Conservation (phyloP, 2,329 filamentous ascomycete species). For the Microdochium nivale region DNA sequence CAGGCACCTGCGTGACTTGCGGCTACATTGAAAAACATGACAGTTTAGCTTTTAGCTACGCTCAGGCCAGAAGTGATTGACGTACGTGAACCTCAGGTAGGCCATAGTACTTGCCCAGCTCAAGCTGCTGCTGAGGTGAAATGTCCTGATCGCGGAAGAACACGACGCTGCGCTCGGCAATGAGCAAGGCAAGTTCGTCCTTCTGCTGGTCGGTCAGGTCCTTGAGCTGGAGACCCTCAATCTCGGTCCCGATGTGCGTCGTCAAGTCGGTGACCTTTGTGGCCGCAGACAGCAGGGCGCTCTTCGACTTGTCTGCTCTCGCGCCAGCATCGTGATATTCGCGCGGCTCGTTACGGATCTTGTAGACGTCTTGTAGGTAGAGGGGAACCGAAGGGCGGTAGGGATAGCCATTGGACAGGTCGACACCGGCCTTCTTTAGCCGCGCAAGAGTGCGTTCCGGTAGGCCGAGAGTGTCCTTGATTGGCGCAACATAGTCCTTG, state of each 20-base stretch:
- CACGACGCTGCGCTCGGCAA: constrained; percentile 57
- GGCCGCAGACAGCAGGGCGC: constrained; percentile 48
- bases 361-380: constrained; percentile 61
- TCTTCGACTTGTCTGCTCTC: constrained; percentile 58
- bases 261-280: constrained; percentile 56
- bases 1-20: constrained; percentile 63
- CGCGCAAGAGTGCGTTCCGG: constrained; percentile 48
- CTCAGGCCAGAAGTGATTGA: constrained; percentile 1
- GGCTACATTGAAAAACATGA: constrained; percentile 32
- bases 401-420: constrained; percentile 62
- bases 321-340: constrained; percentile 51
- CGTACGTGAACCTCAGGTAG: constrained; percentile 61
- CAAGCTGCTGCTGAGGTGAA: constrained; percentile 52
- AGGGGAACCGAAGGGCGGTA: constrained; percentile 60
- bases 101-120: constrained; percentile 54
- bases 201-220: constrained; percentile 49
- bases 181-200: constrained; percentile 53
- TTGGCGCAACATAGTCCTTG: constrained; percentile 51
- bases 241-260: constrained; percentile 54
- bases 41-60: neutral
- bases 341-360: constrained; percentile 50
- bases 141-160: constrained; percentile 58
- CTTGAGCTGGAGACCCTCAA: constrained; percentile 54
- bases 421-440: constrained; percentile 59
- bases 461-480: constrained; percentile 55